A percentile compares a stretch with the other conserved stretches of the same genome.
phyloP scores from a whole-genome alignment of 371 early-diverging fungal species.

The Mucor sp. region DNA sequence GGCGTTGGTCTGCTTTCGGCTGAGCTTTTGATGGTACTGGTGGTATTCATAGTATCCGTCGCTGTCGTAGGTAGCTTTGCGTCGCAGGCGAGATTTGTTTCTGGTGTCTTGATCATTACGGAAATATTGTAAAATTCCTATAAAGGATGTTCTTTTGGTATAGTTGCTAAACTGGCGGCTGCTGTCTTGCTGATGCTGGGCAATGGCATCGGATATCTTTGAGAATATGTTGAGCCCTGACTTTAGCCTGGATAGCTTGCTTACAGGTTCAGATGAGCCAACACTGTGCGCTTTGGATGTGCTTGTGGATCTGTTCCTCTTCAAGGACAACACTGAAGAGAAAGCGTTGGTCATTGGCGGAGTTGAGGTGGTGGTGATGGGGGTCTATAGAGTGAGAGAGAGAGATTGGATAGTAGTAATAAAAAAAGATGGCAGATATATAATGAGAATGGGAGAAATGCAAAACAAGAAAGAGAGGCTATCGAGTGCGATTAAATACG shows the following conservation, averaged over 20 bases:
- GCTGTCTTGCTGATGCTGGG: constrained; percentile 4
- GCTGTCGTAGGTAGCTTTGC: constrained; percentile 9
- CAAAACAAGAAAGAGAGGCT: neutral
- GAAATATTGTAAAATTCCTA: constrained; percentile 19
- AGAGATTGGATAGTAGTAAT: neutral
- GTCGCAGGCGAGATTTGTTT: neutral
- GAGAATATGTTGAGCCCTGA: constrained; percentile 23
- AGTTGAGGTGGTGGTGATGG: neutral
- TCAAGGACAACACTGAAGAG: constrained; percentile 25
- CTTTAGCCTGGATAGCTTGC: constrained; percentile 31
- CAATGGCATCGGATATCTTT: constrained; percentile 11
- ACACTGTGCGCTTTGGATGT: constrained; percentile 13
- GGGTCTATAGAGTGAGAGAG: too few relatives aligned
- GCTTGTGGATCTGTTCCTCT: constrained; percentile 28
- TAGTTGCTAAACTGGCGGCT: neutral
- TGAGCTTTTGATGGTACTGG: constrained; percentile 9
- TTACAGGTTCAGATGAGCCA: constrained; percentile 5
- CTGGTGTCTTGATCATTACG: constrained; percentile 8
- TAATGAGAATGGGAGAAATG: constrained; percentile 10
- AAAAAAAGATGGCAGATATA: neutral
- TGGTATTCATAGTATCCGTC: constrained; percentile 15
- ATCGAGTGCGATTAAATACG: neutral
- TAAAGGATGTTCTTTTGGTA: constrained; percentile 7
- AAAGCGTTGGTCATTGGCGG: constrained; percentile 25
- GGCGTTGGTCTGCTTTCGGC: neutral